These are phyloP conservation scores for Cystobasidium pallidum DNA, from an alignment of 1,284 basidiomycete species.

Conservation along the genomic window DNA sequence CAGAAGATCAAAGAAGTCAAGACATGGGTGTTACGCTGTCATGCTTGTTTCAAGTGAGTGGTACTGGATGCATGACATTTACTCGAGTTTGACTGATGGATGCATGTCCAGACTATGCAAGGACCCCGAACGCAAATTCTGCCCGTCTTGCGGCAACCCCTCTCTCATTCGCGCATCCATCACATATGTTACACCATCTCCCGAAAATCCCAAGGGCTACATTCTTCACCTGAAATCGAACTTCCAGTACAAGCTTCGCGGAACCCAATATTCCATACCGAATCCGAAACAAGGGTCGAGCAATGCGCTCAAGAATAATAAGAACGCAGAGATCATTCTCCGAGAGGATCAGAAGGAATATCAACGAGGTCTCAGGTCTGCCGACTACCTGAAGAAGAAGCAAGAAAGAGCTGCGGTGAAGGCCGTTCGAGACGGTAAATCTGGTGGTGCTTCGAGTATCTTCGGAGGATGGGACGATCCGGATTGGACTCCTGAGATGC, in stretches of 20 bases:
- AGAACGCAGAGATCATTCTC: slow-evolving; percentile 67
- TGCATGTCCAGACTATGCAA: slow-evolving; percentile 77
- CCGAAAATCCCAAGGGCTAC: slow-evolving; percentile 66
- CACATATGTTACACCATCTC: slow-evolving; percentile 61
- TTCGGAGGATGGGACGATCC: slow-evolving; percentile 68
- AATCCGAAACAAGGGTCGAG: slow-evolving; percentile 82
- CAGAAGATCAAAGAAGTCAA: slow-evolving; percentile 87
- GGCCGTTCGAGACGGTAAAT: slow-evolving; percentile 63
- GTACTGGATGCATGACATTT: neutral
- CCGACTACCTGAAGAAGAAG: slow-evolving; percentile 70
- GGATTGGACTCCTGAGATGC: slow-evolving; percentile 75
- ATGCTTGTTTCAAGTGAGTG: slow-evolving; percentile 97
- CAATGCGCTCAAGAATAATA: slow-evolving; percentile 42
- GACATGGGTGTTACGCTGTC: slow-evolving; percentile 94
- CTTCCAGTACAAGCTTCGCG: slow-evolving; percentile 90
- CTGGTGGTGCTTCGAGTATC: slow-evolving; percentile 59
- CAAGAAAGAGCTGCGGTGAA: slow-evolving; percentile 76
- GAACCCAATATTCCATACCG: slow-evolving; percentile 91
- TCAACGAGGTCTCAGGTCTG: slow-evolving; percentile 74
- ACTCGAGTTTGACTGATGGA: neutral
- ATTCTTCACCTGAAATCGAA: slow-evolving; percentile 84
- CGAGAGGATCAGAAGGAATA: slow-evolving; percentile 89
- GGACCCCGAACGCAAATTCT: slow-evolving; percentile 92
- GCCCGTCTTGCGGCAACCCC: slow-evolving; percentile 93
- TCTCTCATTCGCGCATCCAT: slow-evolving; percentile 90